Percentiles rank a stretch among this genome's conserved stretches.
phyloP scores from a whole-genome alignment of 768 basidiomycete genomes.

The Psilocybe tampanensis region DNA sequence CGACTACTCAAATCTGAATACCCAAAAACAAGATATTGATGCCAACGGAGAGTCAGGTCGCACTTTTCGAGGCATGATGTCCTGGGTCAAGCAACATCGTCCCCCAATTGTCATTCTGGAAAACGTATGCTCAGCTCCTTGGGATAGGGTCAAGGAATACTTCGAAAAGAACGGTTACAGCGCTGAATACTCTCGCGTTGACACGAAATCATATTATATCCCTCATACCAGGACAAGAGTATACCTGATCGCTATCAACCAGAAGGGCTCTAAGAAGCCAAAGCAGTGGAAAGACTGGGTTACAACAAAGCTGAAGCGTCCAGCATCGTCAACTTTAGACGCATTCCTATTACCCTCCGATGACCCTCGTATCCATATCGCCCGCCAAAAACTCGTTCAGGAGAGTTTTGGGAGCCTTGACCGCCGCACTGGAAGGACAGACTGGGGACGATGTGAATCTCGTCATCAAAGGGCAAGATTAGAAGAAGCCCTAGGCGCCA shows the following conservation, averaged over 20 bases:
- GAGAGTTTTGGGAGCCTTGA: conserved; percentile 67
- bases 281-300: conserved; percentile 69
- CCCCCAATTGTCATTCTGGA: conserved; percentile 94
- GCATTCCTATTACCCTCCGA: conserved; percentile 91
- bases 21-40: conserved; percentile 86
- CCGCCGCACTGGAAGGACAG: conserved; percentile 71
- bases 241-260: conserved; percentile 81
- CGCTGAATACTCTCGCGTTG: conserved; percentile 69
- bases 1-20: conserved; percentile 96
- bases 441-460: conserved; percentile 93
- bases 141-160: conserved; percentile 73
- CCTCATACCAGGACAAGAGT: conserved; percentile 93
- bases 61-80: conserved; percentile 94
- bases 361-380: conserved; percentile 89
- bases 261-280: conserved; percentile 60
- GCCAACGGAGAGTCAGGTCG: conserved; percentile 91
- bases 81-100: conserved; percentile 84
- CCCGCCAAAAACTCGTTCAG: conserved; percentile 80
- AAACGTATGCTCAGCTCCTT: conserved; percentile 92
- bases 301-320: conserved; percentile 66
- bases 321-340: conserved; percentile 88
- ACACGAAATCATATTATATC: conserved; percentile 90
- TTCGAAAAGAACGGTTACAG: conserved; percentile 79
- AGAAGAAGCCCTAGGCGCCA: conserved; percentile 80
- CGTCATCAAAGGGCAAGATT: conserved; percentile 87